phyloP scores from a whole-genome alignment of 495 filamentous ascomycete species.

The Bacidia gigantensis region DNA sequence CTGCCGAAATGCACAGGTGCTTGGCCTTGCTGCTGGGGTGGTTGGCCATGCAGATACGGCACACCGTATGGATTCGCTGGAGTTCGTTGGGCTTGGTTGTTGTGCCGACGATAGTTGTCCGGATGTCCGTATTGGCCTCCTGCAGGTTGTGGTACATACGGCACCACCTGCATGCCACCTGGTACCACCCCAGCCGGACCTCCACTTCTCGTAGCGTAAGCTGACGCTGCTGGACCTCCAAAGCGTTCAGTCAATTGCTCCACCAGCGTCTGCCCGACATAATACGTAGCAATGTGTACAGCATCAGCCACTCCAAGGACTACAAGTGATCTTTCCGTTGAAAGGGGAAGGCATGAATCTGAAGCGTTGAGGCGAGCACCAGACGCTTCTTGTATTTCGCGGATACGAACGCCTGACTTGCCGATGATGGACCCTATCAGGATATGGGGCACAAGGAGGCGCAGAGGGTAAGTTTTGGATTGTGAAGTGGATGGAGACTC shows the following conservation, averaged over 20 bases:
- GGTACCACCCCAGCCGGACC: slow-evolving; percentile 84
- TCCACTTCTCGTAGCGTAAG: slow-evolving; percentile 90
- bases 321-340: slow-evolving; percentile 91
- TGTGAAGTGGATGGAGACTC: slow-evolving; percentile 72
- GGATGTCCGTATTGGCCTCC: slow-evolving; percentile 85
- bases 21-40: slow-evolving; percentile 42
- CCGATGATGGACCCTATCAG: slow-evolving; percentile 98
- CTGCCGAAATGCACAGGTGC: slow-evolving; percentile 56
- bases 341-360: slow-evolving; percentile 81
- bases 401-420: slow-evolving; percentile 86
- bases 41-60: slow-evolving; percentile 54
- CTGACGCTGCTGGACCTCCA: slow-evolving; percentile 87
- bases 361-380: slow-evolving; percentile 94
- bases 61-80: slow-evolving; percentile 51
- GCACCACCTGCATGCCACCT: slow-evolving; percentile 94
- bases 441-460: slow-evolving; percentile 89
- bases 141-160: slow-evolving; percentile 84
- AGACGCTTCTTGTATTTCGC: slow-evolving; percentile 96
- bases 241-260: slow-evolving; percentile 95
- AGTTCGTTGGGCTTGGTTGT: slow-evolving; percentile 51
- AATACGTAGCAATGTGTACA: slow-evolving; percentile 97
- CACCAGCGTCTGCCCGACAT: slow-evolving; percentile 87
- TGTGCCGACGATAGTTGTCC: slow-evolving; percentile 66
- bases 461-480: slow-evolving; percentile 94
- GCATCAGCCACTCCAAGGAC: slow-evolving; percentile 84